A percentile compares a stretch with the other conserved stretches of the same genome.
Conservation (phyloP, 345 rosid species). For the Carallia brachiata region DNA sequence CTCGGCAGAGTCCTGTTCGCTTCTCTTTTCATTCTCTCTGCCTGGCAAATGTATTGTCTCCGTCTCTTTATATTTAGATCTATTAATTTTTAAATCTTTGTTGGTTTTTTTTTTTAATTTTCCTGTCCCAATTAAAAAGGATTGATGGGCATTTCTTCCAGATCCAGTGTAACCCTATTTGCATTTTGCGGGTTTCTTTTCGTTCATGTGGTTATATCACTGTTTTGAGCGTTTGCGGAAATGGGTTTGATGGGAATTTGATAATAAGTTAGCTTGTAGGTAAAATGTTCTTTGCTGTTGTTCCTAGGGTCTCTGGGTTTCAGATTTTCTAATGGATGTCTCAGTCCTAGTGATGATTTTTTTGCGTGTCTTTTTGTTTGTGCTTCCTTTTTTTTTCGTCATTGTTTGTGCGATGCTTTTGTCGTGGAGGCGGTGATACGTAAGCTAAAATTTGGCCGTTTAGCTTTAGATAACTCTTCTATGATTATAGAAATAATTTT, state of each 20-base stretch:
- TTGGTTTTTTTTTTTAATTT: not conserved
- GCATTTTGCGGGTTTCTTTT: not conserved
- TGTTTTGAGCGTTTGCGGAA: not conserved
- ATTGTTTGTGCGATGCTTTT: too few species aligned
- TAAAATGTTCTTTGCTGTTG: not conserved
- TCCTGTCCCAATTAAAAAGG: not conserved
- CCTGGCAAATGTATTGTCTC: slow-evolving; percentile 71
- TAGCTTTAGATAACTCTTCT: too few species aligned
- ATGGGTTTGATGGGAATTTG: too few species aligned
- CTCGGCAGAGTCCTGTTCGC: slow-evolving; percentile 91
- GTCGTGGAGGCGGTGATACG: too few species aligned
- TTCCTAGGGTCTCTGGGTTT: too few species aligned
- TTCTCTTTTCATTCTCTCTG: slow-evolving; percentile 84
- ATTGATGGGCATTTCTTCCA: not conserved
- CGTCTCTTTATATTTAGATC: slow-evolving; percentile 17
- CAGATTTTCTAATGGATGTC: too few species aligned
- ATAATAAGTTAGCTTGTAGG: too few species aligned
- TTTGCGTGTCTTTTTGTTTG: too few species aligned
- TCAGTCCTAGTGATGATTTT: too few species aligned
- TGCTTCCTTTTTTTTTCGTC: too few species aligned
- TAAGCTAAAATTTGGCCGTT: too few species aligned
- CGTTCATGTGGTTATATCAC: not conserved
- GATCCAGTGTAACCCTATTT: not conserved
- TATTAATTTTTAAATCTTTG: not conserved
- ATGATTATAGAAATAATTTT: too few species aligned